A percentile compares a stretch with the other conserved stretches of the same genome.
These are phyloP conservation scores for Dendrostoma leiphaemia DNA, from an alignment of 2,329 filamentous ascomycete species.

Conservation along the genomic window DNA sequence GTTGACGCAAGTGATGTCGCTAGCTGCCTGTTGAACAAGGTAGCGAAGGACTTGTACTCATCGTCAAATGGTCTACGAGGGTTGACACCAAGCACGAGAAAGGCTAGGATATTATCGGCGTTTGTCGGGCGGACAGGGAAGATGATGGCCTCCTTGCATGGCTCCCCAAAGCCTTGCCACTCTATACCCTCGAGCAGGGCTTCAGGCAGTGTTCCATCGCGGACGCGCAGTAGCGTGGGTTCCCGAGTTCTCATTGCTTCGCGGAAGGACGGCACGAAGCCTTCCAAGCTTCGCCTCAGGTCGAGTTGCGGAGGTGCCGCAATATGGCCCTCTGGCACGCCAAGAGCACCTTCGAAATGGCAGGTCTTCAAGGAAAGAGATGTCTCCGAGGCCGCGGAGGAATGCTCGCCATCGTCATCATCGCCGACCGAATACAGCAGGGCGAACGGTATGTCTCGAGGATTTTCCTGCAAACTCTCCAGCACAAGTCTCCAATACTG, in stretches of 20 bases:
- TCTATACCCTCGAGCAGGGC: conserved; percentile 51
- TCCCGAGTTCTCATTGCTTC: conserved; percentile 36
- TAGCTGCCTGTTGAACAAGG: conserved; percentile 43
- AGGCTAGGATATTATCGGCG: conserved; percentile 56
- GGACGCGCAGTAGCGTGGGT: conserved; percentile 28
- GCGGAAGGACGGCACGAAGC: conserved; percentile 35
- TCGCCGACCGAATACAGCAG: conserved; percentile 40
- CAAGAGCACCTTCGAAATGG: conserved; percentile 33
- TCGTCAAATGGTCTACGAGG: conserved; percentile 62
- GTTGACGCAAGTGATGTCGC: conserved; percentile 63
- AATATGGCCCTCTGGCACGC: conserved; percentile 31
- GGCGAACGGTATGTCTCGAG: conserved; percentile 38
- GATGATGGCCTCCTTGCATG: conserved; percentile 55
- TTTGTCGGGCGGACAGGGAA: conserved; percentile 61
- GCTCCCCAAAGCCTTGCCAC: conserved; percentile 54
- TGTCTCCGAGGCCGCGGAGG: conserved; percentile 33
- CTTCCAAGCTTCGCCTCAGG: conserved; percentile 32
- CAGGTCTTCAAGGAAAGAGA: conserved; percentile 35
- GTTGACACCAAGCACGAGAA: conserved; percentile 61
- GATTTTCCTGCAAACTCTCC: conserved; percentile 32
- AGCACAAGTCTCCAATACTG: conserved; percentile 34
- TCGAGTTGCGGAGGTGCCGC: conserved; percentile 33
- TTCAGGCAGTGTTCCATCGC: conserved; percentile 47
- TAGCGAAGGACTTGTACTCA: conserved; percentile 60
- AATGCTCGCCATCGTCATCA: conserved; percentile 32